phyloP scores from a whole-genome alignment of 495 filamentous ascomycete species.

The Niebla homalea region DNA sequence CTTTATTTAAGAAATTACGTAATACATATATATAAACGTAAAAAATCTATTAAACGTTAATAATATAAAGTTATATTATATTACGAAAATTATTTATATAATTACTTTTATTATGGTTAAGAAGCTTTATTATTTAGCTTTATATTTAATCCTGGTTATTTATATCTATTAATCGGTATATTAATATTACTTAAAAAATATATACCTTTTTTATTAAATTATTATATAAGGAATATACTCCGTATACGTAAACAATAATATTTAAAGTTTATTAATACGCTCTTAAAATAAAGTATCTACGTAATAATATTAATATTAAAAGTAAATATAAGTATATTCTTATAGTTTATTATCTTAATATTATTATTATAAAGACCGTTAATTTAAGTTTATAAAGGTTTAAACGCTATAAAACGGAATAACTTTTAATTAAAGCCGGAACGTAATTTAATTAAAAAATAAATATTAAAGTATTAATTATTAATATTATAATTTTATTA shows the following conservation, averaged over 20 bases:
- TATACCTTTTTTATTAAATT: slow-evolving; percentile 3
- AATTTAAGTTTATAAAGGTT: not conserved
- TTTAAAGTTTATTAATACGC: not conserved
- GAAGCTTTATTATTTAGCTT: slow-evolving; percentile 1
- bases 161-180: not conserved
- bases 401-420: not conserved
- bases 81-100: not conserved
- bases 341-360: not conserved
- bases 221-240: slow-evolving; percentile 4
- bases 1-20: not conserved
- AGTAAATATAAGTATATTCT: not conserved
- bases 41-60: not conserved
- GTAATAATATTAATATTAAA: not conserved
- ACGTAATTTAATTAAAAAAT: not conserved
- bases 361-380: not conserved
- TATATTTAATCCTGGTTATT: not conserved
- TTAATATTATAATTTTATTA: slow-evolving; percentile 3
- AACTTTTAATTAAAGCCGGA: slow-evolving; percentile 2
- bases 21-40: not conserved
- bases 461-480: not conserved
- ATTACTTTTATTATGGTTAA: not conserved
- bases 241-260: not conserved
- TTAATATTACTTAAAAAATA: not conserved
- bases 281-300: slow-evolving; percentile 5
- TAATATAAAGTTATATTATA: not conserved